phyloP scores from a whole-genome alignment of 176 grass and related monocot species.

The Dactylis glomerata region DNA sequence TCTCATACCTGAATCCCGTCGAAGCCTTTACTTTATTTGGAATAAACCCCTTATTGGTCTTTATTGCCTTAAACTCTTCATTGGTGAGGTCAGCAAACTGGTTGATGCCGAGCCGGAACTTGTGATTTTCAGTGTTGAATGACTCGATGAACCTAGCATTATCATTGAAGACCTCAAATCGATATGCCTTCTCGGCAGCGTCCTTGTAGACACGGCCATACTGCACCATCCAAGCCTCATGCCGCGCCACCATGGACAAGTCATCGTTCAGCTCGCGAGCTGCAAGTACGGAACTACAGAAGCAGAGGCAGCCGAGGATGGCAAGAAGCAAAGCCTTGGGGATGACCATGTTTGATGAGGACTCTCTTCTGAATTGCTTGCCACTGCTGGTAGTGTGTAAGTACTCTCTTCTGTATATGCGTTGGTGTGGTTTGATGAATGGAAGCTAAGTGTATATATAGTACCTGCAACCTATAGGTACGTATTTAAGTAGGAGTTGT shows the following conservation, averaged over 20 bases:
- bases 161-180: background rate
- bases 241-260: background rate
- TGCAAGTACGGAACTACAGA: background rate
- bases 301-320: background rate
- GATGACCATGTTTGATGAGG: background rate
- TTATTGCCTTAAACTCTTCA: background rate
- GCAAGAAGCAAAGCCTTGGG: background rate
- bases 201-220: conserved; percentile 6
- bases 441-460: background rate
- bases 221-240: background rate
- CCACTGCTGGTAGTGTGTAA: background rate
- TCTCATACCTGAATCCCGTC: background rate
- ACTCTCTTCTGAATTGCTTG: background rate
- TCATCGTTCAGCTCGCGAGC: background rate
- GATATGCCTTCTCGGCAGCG: background rate
- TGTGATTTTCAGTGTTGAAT: background rate
- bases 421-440: background rate
- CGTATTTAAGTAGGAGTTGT: background rate
- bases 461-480: background rate
- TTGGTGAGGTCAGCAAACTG: conserved; percentile 1
- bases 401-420: background rate
- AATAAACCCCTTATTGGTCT: background rate
- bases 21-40: background rate
- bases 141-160: conserved; percentile 7
- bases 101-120: background rate